Base-by-base conservation (phyloP, 257 asterid genomes). In the Knoxia roxburghii region DNA sequence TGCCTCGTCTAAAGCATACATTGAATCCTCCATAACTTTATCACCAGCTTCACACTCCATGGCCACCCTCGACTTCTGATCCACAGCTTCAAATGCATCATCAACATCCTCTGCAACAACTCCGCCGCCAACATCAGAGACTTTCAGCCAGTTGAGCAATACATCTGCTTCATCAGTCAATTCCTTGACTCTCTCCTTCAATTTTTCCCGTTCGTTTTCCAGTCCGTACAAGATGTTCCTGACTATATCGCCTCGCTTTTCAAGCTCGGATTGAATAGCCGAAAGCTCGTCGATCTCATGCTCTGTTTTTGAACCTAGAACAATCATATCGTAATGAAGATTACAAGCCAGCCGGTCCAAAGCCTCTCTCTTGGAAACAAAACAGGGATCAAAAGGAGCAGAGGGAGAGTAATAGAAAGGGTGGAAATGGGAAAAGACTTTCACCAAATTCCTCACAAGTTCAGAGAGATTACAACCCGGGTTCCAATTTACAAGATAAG, bases 71-170 rank as follows among this genome's bases (percentile, higher is more conserved):
- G 89, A 84, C 29, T 74, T 67, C 41, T 69, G 48, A 30, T 84
- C 85, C 68, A 43, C 50, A 10, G 54, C 72, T 79, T 81, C 95
- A 61, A 84, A 84, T 59, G 68, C 91, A n/a, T 84, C 85, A 40
- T 81, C 85, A 23, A 81, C 62, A 4, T 24, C 61, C 55, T 0
- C 37, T 2, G 26, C 26, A 63, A 45, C 1, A 15, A 45, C 11
- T 6, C 4, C 13, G 21, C 37, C 37, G 27, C 55, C 11, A 26
- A 21, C 43, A 7, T 50, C 81, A 24, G 78, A 49, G 30, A 77
- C 83, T 23, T 43, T 79, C 64, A 84, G 12, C 91, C 95, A 84
- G 48, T 66, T 83, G 72, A 72, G 11, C 75, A 81, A 17, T 65
- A 57, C 61, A 69, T 87, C 95, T 1, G 76, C 79, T 35, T 79